A percentile compares a stretch with the other conserved stretches of the same genome.
Evolutionary conservation across 306 rosid genomes (phyloP).

Genomic region (Vachellia pachyceras): DNA sequence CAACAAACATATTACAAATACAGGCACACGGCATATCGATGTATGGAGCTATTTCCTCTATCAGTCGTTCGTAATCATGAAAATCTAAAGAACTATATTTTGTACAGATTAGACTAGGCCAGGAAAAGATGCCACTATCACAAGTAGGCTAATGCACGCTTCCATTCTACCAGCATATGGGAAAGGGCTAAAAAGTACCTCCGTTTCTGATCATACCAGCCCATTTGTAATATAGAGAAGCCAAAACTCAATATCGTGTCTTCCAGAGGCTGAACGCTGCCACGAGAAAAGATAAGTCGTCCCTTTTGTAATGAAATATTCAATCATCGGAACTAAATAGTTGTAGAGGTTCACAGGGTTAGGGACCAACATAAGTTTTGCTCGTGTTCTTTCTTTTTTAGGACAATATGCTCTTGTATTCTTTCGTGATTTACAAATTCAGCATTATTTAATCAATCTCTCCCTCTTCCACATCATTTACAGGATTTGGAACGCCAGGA

Average conservation of each 20-base stretch:
- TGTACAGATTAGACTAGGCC: conserved; percentile 22
- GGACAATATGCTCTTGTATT: conserved; percentile 17
- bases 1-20: conserved; percentile 29
- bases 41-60: conserved; percentile 19
- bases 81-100: conserved; percentile 5
- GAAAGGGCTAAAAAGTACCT: not conserved
- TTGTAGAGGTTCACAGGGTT: conserved; percentile 15
- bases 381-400: not conserved
- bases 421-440: conserved; percentile 32
- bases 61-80: conserved; percentile 1
- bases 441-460: conserved; percentile 64
- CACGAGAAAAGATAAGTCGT: conserved; percentile 10
- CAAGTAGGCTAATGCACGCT: not conserved
- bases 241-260: conserved; percentile 24
- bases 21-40: not conserved
- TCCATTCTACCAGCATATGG: not conserved
- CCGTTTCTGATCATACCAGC: conserved; percentile 2
- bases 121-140: not conserved
- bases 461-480: conserved; percentile 84
- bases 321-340: not conserved
- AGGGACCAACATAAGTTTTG: conserved; percentile 34
- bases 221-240: not conserved
- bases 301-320: conserved; percentile 17
- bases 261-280: conserved; percentile 24
- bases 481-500: conserved; percentile 47